Base-by-base conservation (phyloP, 305 asterid genomes). In the Nicotiana rustica region DNA sequence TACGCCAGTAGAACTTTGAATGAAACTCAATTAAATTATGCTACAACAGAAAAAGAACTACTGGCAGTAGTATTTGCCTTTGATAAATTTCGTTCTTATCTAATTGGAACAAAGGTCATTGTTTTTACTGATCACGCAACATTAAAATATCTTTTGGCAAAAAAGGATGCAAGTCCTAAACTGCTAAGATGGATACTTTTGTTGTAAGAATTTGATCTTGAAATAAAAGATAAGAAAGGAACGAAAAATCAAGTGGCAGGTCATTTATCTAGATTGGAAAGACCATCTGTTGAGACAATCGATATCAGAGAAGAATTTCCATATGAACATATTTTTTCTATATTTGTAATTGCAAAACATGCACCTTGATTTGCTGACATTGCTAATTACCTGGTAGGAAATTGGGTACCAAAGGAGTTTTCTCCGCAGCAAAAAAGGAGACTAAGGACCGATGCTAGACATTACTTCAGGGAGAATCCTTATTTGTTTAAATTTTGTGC, bases 1-100 rank as follows among this genome's bases (percentile, higher is more conserved):
- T 79, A 79, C 2, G 25, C 57, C 0, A 14, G 14, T 1, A 33
- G 19, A 33, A 62, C 61, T 17, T 38, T 78, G 25, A 29, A 57
- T 33, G 29, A 14, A 13, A 36, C 52, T 7, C 69, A 78, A 57
- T 14, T 29, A 29, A 79, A 60, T 2, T 79, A 79, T 3, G 10
- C 59, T 14, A 62, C 82, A 10, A 35, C 44, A 4, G 60, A 79
- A 19, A 79, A 77, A 12, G 81, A 77, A 7, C 52, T 29, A 8
- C 10, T 77, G 18, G 67, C 47, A 3, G 71, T 21, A 15, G 49
- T 41, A 41, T 41, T 41, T 41, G 0, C 12, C 12, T 41, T 41
- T 41, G 49, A 41, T 41, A 66, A 66, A 25, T 66, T 66, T 29
- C 1, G 44, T 4, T 66, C 71, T 66, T 66, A 66, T 66, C 29